These are phyloP conservation scores for Rhizopus sp. DNA, from an alignment of 371 early-diverging fungal genomes.

Conservation along the genomic window DNA sequence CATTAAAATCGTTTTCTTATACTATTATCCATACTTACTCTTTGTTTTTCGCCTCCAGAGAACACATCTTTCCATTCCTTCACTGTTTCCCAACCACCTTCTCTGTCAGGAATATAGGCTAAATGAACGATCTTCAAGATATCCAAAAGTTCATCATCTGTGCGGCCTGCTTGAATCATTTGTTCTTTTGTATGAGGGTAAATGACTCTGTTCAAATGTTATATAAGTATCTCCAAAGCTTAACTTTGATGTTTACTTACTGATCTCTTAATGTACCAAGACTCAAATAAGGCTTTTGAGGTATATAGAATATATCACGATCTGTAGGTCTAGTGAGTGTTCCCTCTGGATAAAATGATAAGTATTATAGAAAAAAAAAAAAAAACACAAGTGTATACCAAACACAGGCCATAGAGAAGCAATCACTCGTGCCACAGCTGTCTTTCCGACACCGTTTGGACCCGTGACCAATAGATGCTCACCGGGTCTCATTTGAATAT, in stretches of 20 bases:
- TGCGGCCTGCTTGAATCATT: slow-evolving; percentile 72
- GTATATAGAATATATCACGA: slow-evolving; percentile 81
- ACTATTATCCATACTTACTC: slow-evolving; percentile 49
- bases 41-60: slow-evolving; percentile 91
- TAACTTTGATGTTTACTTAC: slow-evolving; percentile 32
- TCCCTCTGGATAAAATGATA: slow-evolving; percentile 47
- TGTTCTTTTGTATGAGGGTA: slow-evolving; percentile 86
- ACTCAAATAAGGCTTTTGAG: slow-evolving; percentile 88
- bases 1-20: background rate
- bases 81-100: slow-evolving; percentile 86
- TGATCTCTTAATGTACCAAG: slow-evolving; percentile 86
- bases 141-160: slow-evolving; percentile 75
- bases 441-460: slow-evolving; percentile 85
- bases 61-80: slow-evolving; percentile 94
- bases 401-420: slow-evolving; percentile 89
- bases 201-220: slow-evolving; percentile 55
- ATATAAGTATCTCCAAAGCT: background rate
- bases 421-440: slow-evolving; percentile 79
- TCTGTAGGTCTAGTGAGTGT: slow-evolving; percentile 65
- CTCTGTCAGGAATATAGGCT: slow-evolving; percentile 74
- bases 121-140: slow-evolving; percentile 77
- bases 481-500: slow-evolving; percentile 64
- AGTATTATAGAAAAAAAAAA: slow-evolving; percentile 1
- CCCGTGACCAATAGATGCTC: slow-evolving; percentile 76
- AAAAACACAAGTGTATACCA: slow-evolving; percentile 30